These are phyloP conservation scores for Cordyceps tenuipes DNA, from an alignment of 2,329 filamentous ascomycete species.

Conservation along the genomic window DNA sequence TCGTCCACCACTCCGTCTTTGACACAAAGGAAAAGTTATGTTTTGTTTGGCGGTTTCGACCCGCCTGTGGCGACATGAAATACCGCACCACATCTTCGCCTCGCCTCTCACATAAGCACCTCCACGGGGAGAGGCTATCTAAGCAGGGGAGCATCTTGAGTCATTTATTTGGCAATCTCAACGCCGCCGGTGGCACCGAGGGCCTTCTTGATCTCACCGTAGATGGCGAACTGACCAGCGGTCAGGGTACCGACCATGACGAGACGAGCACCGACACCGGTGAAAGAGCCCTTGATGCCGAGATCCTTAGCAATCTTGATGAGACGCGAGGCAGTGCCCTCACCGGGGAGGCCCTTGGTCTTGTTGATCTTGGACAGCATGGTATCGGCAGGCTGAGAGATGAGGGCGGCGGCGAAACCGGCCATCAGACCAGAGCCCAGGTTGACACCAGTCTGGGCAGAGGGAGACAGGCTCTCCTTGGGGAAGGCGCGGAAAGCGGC, in stretches of 20 bases:
- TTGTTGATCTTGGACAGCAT: slow-evolving; percentile 97
- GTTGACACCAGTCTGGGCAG: slow-evolving; percentile 72
- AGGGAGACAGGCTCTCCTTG: slow-evolving; percentile 61
- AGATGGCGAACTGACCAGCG: slow-evolving; percentile 82
- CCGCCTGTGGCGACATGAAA: neutral
- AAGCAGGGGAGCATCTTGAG: neutral
- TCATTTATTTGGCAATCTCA: slow-evolving; percentile 50
- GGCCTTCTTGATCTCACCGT: slow-evolving; percentile 64
- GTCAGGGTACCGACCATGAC: slow-evolving; percentile 62
- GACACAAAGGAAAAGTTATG: slow-evolving; percentile 13
- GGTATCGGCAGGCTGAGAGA: slow-evolving; percentile 86
- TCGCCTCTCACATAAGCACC: neutral
- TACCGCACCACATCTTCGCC: slow-evolving; percentile 1
- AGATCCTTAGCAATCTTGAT: slow-evolving; percentile 87
- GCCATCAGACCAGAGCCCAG: slow-evolving; percentile 47
- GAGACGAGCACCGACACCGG: slow-evolving; percentile 68
- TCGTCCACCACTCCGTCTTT: slow-evolving; percentile 2
- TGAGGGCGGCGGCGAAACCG: slow-evolving; percentile 76
- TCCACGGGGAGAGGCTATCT: neutral
- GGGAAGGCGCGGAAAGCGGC: slow-evolving; percentile 58
- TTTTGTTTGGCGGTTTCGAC: slow-evolving; percentile 5
- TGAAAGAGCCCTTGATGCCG: slow-evolving; percentile 67
- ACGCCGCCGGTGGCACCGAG: slow-evolving; percentile 68
- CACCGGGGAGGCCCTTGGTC: slow-evolving; percentile 78
- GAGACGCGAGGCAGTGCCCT: slow-evolving; percentile 71